Evolutionary conservation across 306 rosid genomes (phyloP), one percentile per base, ranked within the genome.

Genomic region (Sesbania bispinosa): DNA sequence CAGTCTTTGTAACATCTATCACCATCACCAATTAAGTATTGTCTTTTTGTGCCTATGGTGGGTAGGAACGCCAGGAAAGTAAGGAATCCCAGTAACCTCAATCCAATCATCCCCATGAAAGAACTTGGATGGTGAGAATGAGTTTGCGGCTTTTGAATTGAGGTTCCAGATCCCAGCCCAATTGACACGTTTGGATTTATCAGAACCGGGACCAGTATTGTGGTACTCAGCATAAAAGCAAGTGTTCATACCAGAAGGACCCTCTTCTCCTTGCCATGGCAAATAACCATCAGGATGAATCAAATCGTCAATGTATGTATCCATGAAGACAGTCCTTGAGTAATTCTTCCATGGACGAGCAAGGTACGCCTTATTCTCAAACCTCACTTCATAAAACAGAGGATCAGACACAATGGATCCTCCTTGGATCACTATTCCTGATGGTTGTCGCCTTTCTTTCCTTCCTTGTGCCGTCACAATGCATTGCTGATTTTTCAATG

Each of bases 261-360:
- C 86, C 67, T 20, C 30, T 50, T 0, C 13, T 0, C 83, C 87
- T 0, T 18, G 29, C 96, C 97, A 88, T 1, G 96, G 86, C 71
- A 77, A 1, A 73, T 80, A 91, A 5, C 97, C 97, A 11, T 80
- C 70, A 0, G 82, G 82, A 4, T 64, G 41, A 32, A 91, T 87
- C 66, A 87, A 50, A 10, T 82, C 88, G 3, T 77, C 93, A 3
- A 91, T 80, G 80, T 6, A 74, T 0, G 89, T 35, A 7, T 87
- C 85, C 89, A 85, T 85, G 62, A 91, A 36, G 58, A 88, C 23
- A 0, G 93, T 88, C 71, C 97, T 84, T 0, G 97, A 91, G 21
- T 30, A 87, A n/a, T 65, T 65, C 57, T 65, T 65, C 71, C 71
- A 65, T 4, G 71, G 71, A 45, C 71, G 71, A 1, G 71, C 71